Base-by-base conservation (phyloP, 441 rosid genomes). In the Gossypium gossypioides region DNA sequence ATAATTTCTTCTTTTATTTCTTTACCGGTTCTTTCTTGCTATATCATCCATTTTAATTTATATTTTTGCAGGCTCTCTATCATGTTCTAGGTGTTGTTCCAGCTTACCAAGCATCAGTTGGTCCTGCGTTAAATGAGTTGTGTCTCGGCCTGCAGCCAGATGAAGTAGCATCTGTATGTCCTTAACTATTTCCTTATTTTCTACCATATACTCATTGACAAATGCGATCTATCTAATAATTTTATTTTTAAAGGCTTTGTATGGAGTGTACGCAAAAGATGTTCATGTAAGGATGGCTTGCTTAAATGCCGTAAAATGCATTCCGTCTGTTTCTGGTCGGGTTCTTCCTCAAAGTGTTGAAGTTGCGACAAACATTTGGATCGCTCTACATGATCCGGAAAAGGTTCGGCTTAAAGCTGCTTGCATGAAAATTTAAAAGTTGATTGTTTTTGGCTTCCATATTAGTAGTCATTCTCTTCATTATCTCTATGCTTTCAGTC, bases 251-350 rank as follows among this genome's bases (percentile, higher is more conserved):
- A 85, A 96, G 98, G 98, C 97, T 12, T 80, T 96, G 52, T 82
- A 83, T 79, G 99, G 99, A 72, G 88, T 96, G 21, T 96, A 93
- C 81, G 86, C 98, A 60, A 93, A 91, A 82, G 96, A 90, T 76
- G 88, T 89, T 73, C 98, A 93, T 89, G 99, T 96, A 64, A 91
- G 99, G 81, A 84, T 96, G 88, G 94, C 98, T 74, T 96, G 98
- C 91, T 85, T 96, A 79, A 93, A 86, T 84, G 99, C 98, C 24
- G 81, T 90, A 65, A 96, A 88, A 81, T 96, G 98, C 78, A 84
- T 93, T 81, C 99, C 99, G 68, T 90, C 92, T 62, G 89, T 93
- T 80, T 83, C 93, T 71, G 82, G 81, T 75, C 90, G 77, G 69
- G 83, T 90, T 74, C 86, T 93, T 82, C 91, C 95, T 51, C 80